These are phyloP conservation scores for Puccinia triticina DNA, from an alignment of 1,284 basidiomycete species.

Conservation along the genomic window DNA sequence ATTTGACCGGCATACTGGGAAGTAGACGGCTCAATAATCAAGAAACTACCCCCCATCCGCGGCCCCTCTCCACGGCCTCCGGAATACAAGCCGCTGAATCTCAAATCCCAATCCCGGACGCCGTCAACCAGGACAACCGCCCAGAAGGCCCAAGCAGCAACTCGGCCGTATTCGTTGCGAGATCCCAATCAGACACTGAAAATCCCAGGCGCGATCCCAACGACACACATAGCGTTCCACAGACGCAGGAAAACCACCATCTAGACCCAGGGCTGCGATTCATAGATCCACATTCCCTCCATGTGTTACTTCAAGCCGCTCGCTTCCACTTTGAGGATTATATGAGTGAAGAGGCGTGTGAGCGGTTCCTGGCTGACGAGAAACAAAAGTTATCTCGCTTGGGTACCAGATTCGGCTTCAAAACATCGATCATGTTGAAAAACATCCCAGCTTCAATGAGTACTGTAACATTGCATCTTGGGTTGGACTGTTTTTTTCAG, in stretches of 20 bases:
- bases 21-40: background rate
- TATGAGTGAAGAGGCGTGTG: background rate
- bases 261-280: background rate
- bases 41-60: background rate
- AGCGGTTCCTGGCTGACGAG: background rate
- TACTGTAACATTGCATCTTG: background rate
- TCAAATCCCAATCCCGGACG: background rate
- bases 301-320: background rate
- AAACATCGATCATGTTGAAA: background rate
- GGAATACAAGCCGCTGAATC: background rate
- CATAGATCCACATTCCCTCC: background rate
- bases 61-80: background rate
- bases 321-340: conserved; percentile 15
- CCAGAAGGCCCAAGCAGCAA: background rate
- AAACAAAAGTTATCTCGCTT: background rate
- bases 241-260: background rate
- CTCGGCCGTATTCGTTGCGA: background rate
- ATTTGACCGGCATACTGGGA: background rate
- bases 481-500: conserved; percentile 8
- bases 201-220: too few relatives aligned
- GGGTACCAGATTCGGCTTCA: background rate
- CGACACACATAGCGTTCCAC: too few relatives aligned
- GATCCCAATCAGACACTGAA: background rate
- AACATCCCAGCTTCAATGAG: background rate
- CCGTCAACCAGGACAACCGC: background rate